These are phyloP conservation scores for Phytopythium mirpurense DNA, from an alignment of 352 stramenopile genomes.

Conservation along the genomic window DNA sequence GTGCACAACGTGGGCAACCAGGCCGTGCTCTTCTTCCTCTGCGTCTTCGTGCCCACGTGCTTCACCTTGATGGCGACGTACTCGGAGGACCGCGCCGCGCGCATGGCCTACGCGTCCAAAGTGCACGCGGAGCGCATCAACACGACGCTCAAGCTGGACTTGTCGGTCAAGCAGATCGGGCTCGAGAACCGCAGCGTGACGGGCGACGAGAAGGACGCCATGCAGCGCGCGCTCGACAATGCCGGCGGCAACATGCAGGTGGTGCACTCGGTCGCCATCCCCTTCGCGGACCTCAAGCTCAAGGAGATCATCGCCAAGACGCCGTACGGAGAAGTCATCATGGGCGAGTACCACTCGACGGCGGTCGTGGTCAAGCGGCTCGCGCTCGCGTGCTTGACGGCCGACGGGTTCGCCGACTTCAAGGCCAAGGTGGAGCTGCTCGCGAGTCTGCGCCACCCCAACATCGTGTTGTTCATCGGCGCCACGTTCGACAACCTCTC, in stretches of 20 bases:
- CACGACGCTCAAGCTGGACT: slow-evolving; percentile 71
- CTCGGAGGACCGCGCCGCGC: slow-evolving; percentile 60
- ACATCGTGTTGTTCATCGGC: slow-evolving; percentile 85
- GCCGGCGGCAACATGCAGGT: slow-evolving; percentile 44
- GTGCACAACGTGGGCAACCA: slow-evolving; percentile 42
- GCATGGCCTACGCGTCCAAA: slow-evolving; percentile 71
- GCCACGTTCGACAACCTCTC: slow-evolving; percentile 80
- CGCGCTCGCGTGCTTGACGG: slow-evolving; percentile 47
- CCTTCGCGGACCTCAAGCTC: slow-evolving; percentile 66
- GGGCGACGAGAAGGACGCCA: slow-evolving; percentile 47
- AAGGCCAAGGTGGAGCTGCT: slow-evolving; percentile 76
- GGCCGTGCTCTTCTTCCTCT: slow-evolving; percentile 53
- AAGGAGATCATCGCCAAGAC: slow-evolving; percentile 74
- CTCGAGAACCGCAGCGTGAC: slow-evolving; percentile 63
- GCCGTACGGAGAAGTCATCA: slow-evolving; percentile 51
- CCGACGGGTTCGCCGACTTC: slow-evolving; percentile 62
- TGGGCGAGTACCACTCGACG: slow-evolving; percentile 73
- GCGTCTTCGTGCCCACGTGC: slow-evolving; percentile 54
- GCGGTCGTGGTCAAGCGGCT: slow-evolving; percentile 76
- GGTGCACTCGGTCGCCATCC: slow-evolving; percentile 67
- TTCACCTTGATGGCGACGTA: slow-evolving; percentile 72
- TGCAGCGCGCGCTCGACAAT: slow-evolving; percentile 40
- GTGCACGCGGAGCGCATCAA: slow-evolving; percentile 75
- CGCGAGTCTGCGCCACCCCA: slow-evolving; percentile 73
- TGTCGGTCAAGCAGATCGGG: slow-evolving; percentile 66